Percentiles rank a stretch among this genome's conserved stretches.
phyloP scores from a whole-genome alignment of 371 early-diverging fungal species.

The Basidiobolus meristosporus region DNA sequence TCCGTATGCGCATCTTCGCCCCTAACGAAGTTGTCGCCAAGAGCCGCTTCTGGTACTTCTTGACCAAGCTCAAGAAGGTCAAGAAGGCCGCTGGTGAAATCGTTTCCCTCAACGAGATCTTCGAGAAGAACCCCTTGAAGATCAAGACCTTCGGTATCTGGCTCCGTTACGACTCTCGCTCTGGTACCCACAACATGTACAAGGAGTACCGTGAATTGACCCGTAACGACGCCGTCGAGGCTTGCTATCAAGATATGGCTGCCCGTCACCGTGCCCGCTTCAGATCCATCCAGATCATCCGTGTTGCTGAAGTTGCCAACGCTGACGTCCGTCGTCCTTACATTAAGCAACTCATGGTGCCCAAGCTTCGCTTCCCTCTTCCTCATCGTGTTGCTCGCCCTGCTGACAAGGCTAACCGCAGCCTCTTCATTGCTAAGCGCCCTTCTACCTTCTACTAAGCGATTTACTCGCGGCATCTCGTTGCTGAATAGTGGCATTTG shows the following conservation, averaged over 20 bases:
- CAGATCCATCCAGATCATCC: no score
- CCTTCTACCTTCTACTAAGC: slow-evolving; percentile 65
- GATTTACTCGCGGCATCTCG: no score
- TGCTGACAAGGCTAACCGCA: slow-evolving; percentile 37
- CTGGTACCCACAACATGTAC: slow-evolving; percentile 99
- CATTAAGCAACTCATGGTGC: slow-evolving; percentile 83
- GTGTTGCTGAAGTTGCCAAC: no score
- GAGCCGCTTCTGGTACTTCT: slow-evolving; percentile 98
- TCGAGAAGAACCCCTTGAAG: no score
- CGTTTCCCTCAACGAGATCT: no score
- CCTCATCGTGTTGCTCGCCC: slow-evolving; percentile 86
- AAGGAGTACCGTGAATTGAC: no score
- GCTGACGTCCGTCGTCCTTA: slow-evolving; percentile 95
- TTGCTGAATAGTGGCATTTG: no score
- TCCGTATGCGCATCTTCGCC: slow-evolving; percentile 97
- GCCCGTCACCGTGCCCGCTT: no score
- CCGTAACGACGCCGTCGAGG: no score
- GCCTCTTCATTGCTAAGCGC: slow-evolving; percentile 77
- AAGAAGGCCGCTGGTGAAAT: no score
- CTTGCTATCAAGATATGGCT: no score
- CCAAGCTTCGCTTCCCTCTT: slow-evolving; percentile 90
- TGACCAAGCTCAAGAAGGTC: slow-evolving; percentile 97
- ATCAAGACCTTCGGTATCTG: slow-evolving; percentile 99
- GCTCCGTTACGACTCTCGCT: slow-evolving; percentile 98
- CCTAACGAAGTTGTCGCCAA: slow-evolving; percentile 97